These are phyloP conservation scores for Lyophyllum atratum DNA, from an alignment of 768 basidiomycete species.

Conservation along the genomic window DNA sequence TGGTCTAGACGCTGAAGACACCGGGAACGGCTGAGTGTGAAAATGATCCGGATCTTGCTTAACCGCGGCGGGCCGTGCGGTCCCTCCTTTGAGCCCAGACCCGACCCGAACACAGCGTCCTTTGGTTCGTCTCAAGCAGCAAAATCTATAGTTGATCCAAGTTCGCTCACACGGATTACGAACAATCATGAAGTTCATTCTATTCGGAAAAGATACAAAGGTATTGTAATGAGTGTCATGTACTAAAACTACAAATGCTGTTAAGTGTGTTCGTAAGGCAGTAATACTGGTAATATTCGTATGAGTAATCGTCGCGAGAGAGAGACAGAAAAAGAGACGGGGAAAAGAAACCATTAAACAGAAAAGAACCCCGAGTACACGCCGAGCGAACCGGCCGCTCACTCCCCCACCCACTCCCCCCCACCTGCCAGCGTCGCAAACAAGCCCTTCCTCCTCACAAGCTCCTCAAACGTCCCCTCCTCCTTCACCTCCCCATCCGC, in stretches of 20 bases:
- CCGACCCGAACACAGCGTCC: too few species aligned
- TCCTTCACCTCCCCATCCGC: constrained; percentile 79
- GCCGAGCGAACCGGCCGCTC: constrained; percentile 7
- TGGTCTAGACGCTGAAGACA: too few species aligned
- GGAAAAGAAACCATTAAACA: neutral
- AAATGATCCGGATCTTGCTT: too few species aligned
- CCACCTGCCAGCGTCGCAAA: constrained; percentile 80
- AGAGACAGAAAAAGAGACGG: neutral
- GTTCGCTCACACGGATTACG: neutral
- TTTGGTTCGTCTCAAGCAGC: too few species aligned
- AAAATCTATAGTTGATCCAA: too few species aligned
- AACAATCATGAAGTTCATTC: constrained; percentile 6
- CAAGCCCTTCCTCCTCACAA: constrained; percentile 66
- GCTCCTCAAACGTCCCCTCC: constrained; percentile 71
- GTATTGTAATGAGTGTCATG: constrained; percentile 1
- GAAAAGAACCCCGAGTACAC: neutral
- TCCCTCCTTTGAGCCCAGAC: too few species aligned
- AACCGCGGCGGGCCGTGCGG: too few species aligned
- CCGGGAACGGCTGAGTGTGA: too few species aligned
- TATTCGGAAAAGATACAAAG: constrained; percentile 7
- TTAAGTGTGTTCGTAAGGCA: constrained; percentile 1
- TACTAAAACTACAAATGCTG: constrained; percentile 16
- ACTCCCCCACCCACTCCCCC: constrained; percentile 38
- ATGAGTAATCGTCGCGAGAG: neutral
- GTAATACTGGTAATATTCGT: constrained; percentile 7